A percentile compares a stretch with the other conserved stretches of the same genome.
phyloP scores from a whole-genome alignment of 345 rosid species.

The Sisymbrium irio region DNA sequence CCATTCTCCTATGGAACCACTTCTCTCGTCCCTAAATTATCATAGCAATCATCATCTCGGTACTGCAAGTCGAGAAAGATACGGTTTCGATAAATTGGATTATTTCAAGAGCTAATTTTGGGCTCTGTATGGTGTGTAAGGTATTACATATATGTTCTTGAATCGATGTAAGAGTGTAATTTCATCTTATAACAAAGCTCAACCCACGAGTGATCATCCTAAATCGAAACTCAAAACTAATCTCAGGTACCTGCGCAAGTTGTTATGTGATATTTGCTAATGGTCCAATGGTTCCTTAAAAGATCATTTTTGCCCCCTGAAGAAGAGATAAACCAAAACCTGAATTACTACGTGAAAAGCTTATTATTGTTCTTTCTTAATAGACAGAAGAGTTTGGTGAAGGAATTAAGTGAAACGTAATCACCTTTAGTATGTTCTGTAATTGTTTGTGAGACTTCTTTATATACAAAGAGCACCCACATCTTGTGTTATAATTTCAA shows the following conservation, averaged over 20 bases:
- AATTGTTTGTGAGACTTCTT: constrained; percentile 23
- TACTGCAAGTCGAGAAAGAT: not conserved
- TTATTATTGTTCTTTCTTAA: not conserved
- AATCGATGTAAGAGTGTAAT: not conserved
- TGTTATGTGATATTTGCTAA: not conserved
- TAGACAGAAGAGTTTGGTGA: not conserved
- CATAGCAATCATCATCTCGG: constrained; percentile 3
- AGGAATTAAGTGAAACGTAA: not conserved
- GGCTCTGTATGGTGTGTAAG: not conserved
- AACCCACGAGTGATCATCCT: not conserved
- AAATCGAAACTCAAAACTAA: not conserved
- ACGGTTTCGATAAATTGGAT: not conserved
- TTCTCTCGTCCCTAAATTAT: constrained; percentile 13
- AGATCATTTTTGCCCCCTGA: not conserved
- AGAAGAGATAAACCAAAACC: not conserved
- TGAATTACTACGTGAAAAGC: not conserved
- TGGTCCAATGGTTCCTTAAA: not conserved
- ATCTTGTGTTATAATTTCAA: constrained; percentile 59
- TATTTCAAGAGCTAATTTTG: not conserved
- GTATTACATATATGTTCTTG: not conserved
- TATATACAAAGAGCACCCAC: constrained; percentile 87
- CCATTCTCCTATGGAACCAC: constrained; percentile 60
- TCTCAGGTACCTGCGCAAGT: not conserved
- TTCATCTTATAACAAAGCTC: constrained; percentile 12
- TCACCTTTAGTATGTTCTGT: constrained; percentile 1